Base-by-base conservation (phyloP, 139 green algal species). In the Chlamydomonas sp. region DNA sequence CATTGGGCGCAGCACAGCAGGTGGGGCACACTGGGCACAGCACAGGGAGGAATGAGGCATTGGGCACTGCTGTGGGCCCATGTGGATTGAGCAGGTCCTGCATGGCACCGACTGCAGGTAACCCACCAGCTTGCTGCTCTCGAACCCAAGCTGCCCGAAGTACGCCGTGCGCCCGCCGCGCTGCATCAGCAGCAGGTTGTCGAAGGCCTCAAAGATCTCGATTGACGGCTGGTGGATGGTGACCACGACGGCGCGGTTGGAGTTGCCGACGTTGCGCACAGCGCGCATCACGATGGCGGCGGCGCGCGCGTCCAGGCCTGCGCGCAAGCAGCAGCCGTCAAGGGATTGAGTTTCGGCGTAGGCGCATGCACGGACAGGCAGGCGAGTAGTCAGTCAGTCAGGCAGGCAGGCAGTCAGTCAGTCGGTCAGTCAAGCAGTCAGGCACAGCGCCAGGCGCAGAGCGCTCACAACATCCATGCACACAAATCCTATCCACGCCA, bases 141-240 rank as follows among this genome's bases (percentile, higher is more conserved):
- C 73, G 1, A 38, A 8, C 24, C 89, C 90, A 62, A 96, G 76
- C 2, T 74, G 58, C 1, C 91, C 91, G 75, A 93, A 92, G 78
- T 91, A 97, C 2, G 86, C 87, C 36, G 85, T 75, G 33, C 80
- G 54, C 24, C 86, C 89, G 13, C 88, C 88, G n/a, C 82, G 74
- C 38, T 77, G 81, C 10, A 95, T 67, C 54, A 95, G 79, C 69
- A 92, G 73, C 60, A 97, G 79, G 35, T 68, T 65, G 58, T 89
- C 83, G 70, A 91, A 92, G 1, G 80, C 69, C 70, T 86, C 81
- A 59, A 90, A 86, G 43, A 90, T 89, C 48, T 86, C 74, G 36
- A 90, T 85, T 39, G 58, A 78, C n/a, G 90, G 89, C 76, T 96
- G 90, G 76, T 96, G 90, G 64, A 96, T 93, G 62, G 89, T 96